Evolutionary conservation across 768 basidiomycete genomes (phyloP).

Genomic region (Dictyophora rubrovolvata): DNA sequence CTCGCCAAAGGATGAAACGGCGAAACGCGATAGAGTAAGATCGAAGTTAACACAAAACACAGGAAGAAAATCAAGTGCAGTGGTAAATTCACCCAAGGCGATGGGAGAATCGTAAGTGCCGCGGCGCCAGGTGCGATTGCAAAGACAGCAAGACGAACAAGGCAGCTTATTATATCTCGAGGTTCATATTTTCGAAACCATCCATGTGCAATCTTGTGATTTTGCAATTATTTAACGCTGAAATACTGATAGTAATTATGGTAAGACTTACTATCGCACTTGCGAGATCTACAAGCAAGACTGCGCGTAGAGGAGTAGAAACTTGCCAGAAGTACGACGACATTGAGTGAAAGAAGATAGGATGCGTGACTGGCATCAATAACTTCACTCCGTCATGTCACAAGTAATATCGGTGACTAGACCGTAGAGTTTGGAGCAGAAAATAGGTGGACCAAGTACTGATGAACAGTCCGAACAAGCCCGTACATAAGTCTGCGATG

Average conservation of each 20-base stretch:
- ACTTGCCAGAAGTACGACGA: not conserved
- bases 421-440: no score
- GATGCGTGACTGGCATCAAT: no score
- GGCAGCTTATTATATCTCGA: not conserved
- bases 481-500: no score
- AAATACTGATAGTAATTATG: no score
- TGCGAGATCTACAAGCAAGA: constrained; percentile 12
- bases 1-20: constrained; percentile 28
- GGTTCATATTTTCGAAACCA: not conserved
- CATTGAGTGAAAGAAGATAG: no score
- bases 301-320: not conserved
- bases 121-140: not conserved
- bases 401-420: no score
- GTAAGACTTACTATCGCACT: not conserved
- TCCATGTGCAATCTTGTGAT: constrained; percentile 15
- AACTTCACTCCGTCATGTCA: no score
- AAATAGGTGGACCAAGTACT: no score
- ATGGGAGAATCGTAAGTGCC: not conserved
- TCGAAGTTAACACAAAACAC: constrained; percentile 14
- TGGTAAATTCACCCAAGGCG: not conserved
- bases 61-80: constrained; percentile 7
- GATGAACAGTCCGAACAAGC: no score
- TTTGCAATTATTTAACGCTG: no score
- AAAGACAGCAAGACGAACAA: not conserved
- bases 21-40: constrained; percentile 26